phyloP scores from a whole-genome alignment of 2,329 filamentous ascomycete genomes.

The Aspergillus flavus region DNA sequence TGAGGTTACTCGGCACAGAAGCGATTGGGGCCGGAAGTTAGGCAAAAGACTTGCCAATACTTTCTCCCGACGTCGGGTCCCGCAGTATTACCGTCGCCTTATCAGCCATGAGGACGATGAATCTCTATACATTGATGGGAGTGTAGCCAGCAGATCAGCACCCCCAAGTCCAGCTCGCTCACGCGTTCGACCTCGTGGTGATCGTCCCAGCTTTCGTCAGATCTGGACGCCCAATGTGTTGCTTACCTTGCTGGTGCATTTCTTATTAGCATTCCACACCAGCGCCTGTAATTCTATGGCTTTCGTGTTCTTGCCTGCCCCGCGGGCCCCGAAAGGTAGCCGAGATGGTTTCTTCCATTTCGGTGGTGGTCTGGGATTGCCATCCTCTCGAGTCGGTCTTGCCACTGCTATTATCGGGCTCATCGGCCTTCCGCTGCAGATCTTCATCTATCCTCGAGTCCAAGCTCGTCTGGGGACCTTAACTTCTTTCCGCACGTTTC shows the following conservation, averaged over 20 bases:
- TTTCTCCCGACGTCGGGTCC: conserved; percentile 25
- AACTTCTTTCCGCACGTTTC: conserved; percentile 66
- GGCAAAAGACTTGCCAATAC: conserved; percentile 38
- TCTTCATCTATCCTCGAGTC: conserved; percentile 70
- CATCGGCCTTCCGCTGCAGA: conserved; percentile 73
- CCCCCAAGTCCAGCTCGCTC: conserved; percentile 30
- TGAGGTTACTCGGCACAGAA: conserved; percentile 40
- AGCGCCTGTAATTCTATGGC: conserved; percentile 76
- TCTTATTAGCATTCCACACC: conserved; percentile 72
- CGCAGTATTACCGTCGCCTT: conserved; percentile 40
- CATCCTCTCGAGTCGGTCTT: conserved; percentile 70
- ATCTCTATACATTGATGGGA: conserved; percentile 37
- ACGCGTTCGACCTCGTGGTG: conserved; percentile 39
- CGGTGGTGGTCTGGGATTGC: conserved; percentile 73
- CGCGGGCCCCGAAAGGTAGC: conserved; percentile 55
- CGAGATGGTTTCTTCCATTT: conserved; percentile 57
- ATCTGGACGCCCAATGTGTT: conserved; percentile 59
- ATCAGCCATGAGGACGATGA: conserved; percentile 30
- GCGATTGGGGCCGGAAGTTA: conserved; percentile 45
- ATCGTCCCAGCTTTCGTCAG: conserved; percentile 49
- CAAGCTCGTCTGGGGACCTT: conserved; percentile 70
- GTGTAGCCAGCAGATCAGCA: conserved; percentile 26
- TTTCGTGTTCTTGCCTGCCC: conserved; percentile 75
- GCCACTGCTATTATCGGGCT: conserved; percentile 76
- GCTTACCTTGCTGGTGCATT: conserved; percentile 63